Percentiles rank a stretch among this genome's conserved stretches.
These are phyloP conservation scores for Penicillium malachiteum DNA, from an alignment of 495 filamentous ascomycete genomes.

Conservation along the genomic window DNA sequence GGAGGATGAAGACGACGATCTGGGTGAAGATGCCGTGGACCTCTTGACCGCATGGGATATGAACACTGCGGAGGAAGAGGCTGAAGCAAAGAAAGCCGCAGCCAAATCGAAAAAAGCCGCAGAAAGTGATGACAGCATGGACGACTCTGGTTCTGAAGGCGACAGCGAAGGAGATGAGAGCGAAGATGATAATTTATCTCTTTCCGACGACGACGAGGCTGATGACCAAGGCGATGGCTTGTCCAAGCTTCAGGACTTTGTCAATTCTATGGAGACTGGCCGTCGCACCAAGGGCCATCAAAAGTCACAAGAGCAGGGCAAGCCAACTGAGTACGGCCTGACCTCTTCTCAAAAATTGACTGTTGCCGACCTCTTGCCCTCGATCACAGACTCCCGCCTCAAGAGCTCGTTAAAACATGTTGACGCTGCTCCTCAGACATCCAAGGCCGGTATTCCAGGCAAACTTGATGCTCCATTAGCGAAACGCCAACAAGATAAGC, in stretches of 20 bases:
- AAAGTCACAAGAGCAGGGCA: conserved; percentile 48
- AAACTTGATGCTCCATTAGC: conserved; percentile 83
- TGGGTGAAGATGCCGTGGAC: conserved; percentile 86
- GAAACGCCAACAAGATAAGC: conserved; percentile 83
- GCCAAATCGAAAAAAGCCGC: conserved; percentile 32
- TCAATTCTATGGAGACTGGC: conserved; percentile 61
- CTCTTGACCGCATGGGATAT: conserved; percentile 79
- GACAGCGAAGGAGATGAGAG: conserved; percentile 53
- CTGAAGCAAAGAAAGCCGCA: conserved; percentile 30
- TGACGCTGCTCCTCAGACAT: conserved; percentile 43
- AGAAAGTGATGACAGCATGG: conserved; percentile 29
- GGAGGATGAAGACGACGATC: conserved; percentile 50
- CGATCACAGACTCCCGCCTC: conserved; percentile 70
- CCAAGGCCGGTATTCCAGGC: conserved; percentile 53
- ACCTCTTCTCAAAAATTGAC: conserved; percentile 69
- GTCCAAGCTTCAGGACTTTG: conserved; percentile 65
- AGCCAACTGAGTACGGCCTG: conserved; percentile 58
- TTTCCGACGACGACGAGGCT: conserved; percentile 58
- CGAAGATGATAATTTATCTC: conserved; percentile 46
- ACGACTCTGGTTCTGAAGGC: conserved; percentile 35
- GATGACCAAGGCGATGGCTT: conserved; percentile 58
- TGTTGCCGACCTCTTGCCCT: conserved; percentile 72
- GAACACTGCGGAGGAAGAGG: conserved; percentile 53
- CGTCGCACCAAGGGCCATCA: conserved; percentile 28
- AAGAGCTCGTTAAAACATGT: conserved; percentile 77